A percentile compares a stretch with the other conserved stretches of the same genome.
phyloP scores from a whole-genome alignment of 2,329 filamentous ascomycete genomes.

The Mariannaea elegans region DNA sequence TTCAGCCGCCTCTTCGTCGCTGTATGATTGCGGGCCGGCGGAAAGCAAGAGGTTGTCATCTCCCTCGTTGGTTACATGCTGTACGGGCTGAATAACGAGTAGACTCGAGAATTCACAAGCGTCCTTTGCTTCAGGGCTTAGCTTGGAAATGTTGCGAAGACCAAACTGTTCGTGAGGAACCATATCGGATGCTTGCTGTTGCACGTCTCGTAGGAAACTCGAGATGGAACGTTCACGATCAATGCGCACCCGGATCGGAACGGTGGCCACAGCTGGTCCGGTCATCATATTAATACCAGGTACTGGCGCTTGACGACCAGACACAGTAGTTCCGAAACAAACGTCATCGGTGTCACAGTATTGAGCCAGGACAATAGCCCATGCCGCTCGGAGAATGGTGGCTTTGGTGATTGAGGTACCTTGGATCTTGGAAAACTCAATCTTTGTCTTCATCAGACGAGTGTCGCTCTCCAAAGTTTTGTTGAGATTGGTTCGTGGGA shows the following conservation, averaged over 20 bases:
- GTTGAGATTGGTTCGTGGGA: slow-evolving; percentile 53
- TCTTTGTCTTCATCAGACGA: slow-evolving; percentile 43
- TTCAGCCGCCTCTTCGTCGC: slow-evolving; percentile 10
- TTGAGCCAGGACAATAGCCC: slow-evolving; percentile 60
- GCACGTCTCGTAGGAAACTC: slow-evolving; percentile 20
- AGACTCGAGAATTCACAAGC: slow-evolving; percentile 42
- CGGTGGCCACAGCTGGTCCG: slow-evolving; percentile 49
- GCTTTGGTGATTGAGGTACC: slow-evolving; percentile 18
- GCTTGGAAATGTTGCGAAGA: no score
- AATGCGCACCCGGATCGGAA: slow-evolving; percentile 51
- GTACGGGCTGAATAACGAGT: slow-evolving; percentile 39
- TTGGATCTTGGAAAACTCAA: background rate
- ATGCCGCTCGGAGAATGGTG: slow-evolving; percentile 49
- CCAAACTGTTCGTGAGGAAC: slow-evolving; percentile 30
- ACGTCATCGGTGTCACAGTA: slow-evolving; percentile 52
- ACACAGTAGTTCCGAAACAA: slow-evolving; percentile 54
- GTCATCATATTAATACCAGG: slow-evolving; percentile 31
- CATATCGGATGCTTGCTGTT: slow-evolving; percentile 27
- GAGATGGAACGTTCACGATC: slow-evolving; percentile 33
- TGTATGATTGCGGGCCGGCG: no score
- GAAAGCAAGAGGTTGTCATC: background rate
- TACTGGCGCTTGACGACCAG: slow-evolving; percentile 46
- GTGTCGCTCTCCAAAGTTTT: slow-evolving; percentile 57
- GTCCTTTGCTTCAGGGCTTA: no score
- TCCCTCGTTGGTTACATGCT: slow-evolving; percentile 2